Conservation (phyloP, 176 grass and related monocot genomes). For the Ensete glaucum region DNA sequence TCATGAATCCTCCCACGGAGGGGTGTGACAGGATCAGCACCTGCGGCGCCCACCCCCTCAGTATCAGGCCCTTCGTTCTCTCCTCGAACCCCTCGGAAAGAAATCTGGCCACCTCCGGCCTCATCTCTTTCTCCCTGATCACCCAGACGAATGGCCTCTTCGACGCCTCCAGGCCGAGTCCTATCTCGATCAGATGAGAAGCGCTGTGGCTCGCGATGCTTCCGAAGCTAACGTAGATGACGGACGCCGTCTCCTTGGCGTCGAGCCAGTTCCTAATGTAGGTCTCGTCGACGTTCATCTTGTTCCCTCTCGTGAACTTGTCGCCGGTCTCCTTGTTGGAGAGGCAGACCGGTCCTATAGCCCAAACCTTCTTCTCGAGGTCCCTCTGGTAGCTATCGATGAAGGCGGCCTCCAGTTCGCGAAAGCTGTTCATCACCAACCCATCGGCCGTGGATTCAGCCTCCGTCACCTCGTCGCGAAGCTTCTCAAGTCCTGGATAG, state of each 20-base stretch:
- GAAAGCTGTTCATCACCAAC: constrained; percentile 36
- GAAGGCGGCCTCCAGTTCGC: constrained; percentile 30
- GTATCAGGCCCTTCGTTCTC: constrained; percentile 30
- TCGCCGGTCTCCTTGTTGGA: constrained; percentile 6
- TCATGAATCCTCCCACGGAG: constrained; percentile 28
- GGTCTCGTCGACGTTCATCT: background rate
- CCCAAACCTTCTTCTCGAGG: constrained; percentile 34
- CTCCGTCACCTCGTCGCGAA: constrained; percentile 1
- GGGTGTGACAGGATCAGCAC: constrained; percentile 32
- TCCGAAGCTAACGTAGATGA: constrained; percentile 51
- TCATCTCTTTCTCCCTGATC: background rate
- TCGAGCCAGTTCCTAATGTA: constrained; percentile 37
- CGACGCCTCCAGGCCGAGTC: constrained; percentile 33
- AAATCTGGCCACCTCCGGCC: constrained; percentile 23
- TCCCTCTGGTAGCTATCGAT: constrained; percentile 26
- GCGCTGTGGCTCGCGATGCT: constrained; percentile 19
- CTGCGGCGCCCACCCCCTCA: constrained; percentile 38
- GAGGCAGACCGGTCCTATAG: constrained; percentile 30
- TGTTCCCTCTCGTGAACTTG: background rate
- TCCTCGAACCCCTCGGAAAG: constrained; percentile 33
- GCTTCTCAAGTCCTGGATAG: background rate
- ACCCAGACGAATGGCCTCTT: constrained; percentile 42
- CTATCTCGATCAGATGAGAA: constrained; percentile 40
- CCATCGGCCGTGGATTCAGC: constrained; percentile 29
- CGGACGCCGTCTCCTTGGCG: constrained; percentile 23